Evolutionary conservation across 176 grass and related monocot genomes (phyloP).

Genomic region (Puya raimondii): DNA sequence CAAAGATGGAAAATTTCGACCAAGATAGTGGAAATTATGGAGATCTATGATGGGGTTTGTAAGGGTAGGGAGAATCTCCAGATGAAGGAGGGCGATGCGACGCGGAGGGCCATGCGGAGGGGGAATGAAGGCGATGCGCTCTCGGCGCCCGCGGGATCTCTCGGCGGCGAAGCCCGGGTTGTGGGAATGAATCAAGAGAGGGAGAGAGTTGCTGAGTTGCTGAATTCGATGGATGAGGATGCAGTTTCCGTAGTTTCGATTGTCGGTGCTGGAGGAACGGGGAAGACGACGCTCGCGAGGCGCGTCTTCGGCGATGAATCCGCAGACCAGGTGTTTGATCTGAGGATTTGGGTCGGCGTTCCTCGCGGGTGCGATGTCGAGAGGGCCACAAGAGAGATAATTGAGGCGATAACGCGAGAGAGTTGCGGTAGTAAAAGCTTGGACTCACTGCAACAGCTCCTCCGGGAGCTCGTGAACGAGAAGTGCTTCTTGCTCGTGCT

Average conservation of each 20-base stretch:
- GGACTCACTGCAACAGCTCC: constrained; percentile 10
- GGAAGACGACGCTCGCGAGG: constrained; percentile 26
- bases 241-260: constrained; percentile 12
- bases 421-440: constrained; percentile 8
- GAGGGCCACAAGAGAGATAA: constrained; percentile 20
- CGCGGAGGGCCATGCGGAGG: background rate
- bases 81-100: background rate
- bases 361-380: background rate
- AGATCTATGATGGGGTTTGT: constrained; percentile 10
- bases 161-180: background rate
- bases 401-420: constrained; percentile 6
- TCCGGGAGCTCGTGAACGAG: constrained; percentile 2
- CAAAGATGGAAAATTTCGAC: background rate
- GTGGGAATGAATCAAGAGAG: background rate
- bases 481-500: constrained; percentile 28
- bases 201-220: background rate
- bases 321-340: background rate
- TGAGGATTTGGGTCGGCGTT: constrained; percentile 22
- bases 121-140: background rate
- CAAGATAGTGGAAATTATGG: constrained; percentile 14
- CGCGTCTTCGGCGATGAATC: constrained; percentile 3
- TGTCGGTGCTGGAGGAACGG: constrained; percentile 23
- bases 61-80: background rate
- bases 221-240: background rate
- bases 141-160: background rate